Evolutionary conservation across 2,329 filamentous ascomycete genomes (phyloP), one percentile per base, ranked within the genome.

Genomic region (Tolypocladium paradoxum): DNA sequence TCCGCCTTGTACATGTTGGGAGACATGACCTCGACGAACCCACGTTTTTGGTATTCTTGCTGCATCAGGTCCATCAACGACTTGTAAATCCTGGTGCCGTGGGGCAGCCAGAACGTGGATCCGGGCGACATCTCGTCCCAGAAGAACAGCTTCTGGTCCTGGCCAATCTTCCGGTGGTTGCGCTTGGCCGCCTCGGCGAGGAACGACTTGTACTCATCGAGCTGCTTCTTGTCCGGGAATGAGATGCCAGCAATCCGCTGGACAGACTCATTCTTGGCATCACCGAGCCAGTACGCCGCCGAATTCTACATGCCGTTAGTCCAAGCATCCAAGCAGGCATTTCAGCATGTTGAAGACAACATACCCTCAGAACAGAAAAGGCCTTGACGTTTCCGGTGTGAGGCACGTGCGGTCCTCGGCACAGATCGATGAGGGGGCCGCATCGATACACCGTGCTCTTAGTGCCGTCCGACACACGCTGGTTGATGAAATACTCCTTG

Each of bases 151-250:
- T 97, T 92, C 70, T 99, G 93, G 58, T 97, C 91, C 66, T 86
- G 88, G 58, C 91, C 93, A 60, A 99, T 91, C 73, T 88, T 90
- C 60, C 92, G 81, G 68, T 99, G 93, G 65, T 97, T 93, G 58
- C 93, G 86, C 78, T 96, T 96, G 56, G 93, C 92, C n/a, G 93
- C 93, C 73, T 99, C 93, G 64, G 96, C 92, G 33, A 99, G 79
- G 73, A 95, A 95, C 65, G 92, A 90, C 73, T 95, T 85, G 75
- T 97, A 90, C 64, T 95, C 90, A 48, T 88, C 84, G 74, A 99
- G 88, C 64, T 84, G 81, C 74, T 96, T 95, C 81, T 99, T 97
- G 72, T 96, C 90, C 4, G 92, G 92, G 70, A 83, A 99, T 6
- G 90, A 95, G 54, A 99, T 87, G 71, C 93, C 93, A 64, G 96